Evolutionary conservation across 495 filamentous ascomycete species (phyloP).

Genomic region (Tuber calosporum): DNA sequence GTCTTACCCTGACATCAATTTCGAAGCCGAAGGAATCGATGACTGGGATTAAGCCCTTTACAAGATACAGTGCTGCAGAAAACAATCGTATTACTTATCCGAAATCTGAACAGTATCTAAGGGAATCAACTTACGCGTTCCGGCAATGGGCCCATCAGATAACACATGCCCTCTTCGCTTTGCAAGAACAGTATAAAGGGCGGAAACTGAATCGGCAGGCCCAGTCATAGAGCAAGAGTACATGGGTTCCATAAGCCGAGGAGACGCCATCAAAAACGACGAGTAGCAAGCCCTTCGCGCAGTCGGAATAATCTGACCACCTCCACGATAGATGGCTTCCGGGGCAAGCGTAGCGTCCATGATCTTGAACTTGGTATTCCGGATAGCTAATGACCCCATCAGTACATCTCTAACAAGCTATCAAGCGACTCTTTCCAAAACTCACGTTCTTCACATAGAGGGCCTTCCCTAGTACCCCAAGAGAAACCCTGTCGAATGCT

Average conservation of each 20-base stretch:
- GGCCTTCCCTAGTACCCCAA: constrained; percentile 92
- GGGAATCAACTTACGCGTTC: constrained; percentile 53
- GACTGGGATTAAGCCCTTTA: constrained; percentile 83
- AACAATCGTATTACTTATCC: constrained; percentile 6
- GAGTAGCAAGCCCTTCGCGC: constrained; percentile 84
- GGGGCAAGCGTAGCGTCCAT: constrained; percentile 81
- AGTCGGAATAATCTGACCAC: constrained; percentile 95
- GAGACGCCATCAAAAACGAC: constrained; percentile 93
- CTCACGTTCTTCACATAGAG: constrained; percentile 96
- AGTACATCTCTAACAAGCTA: not conserved
- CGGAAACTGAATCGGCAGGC: constrained; percentile 78
- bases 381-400: constrained; percentile 58
- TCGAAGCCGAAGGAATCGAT: constrained; percentile 97
- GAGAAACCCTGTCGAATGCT: constrained; percentile 89
- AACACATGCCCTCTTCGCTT: constrained; percentile 86
- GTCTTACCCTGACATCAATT: constrained; percentile 64
- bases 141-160: constrained; percentile 84
- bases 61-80: constrained; percentile 63
- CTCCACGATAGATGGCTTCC: constrained; percentile 87
- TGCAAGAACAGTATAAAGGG: constrained; percentile 85
- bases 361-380: constrained; percentile 90
- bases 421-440: constrained; percentile 26
- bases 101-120: not conserved
- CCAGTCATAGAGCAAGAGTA: constrained; percentile 89
- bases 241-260: constrained; percentile 90